These are phyloP conservation scores for Poa pratensis DNA, from an alignment of 176 grass and related monocot genomes.

Conservation along the genomic window DNA sequence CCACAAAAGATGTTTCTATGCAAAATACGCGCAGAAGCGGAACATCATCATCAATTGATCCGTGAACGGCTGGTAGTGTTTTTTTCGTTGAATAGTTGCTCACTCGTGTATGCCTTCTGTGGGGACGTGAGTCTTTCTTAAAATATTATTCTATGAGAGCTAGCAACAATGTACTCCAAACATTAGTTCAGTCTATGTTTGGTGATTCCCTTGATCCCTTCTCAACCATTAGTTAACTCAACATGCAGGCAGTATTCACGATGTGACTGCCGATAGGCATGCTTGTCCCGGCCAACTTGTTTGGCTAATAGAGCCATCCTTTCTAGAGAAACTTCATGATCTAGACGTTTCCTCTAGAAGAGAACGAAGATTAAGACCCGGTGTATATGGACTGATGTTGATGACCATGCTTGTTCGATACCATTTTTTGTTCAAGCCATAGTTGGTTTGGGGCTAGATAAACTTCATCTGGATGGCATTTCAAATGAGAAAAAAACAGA, in stretches of 20 bases:
- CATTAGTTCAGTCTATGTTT: neutral
- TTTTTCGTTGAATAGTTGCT: no score
- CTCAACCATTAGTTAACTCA: neutral
- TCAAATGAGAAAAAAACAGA: neutral
- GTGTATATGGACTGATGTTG: neutral
- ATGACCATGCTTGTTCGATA: neutral
- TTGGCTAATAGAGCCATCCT: neutral
- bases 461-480: neutral
- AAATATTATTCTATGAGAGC: no score
- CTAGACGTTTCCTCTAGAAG: neutral
- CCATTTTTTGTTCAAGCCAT: neutral
- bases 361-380: neutral
- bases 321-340: neutral
- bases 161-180: no score
- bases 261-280: neutral
- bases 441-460: neutral
- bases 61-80: no score
- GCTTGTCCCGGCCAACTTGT: neutral
- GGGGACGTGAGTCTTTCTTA: no score
- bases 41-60: no score
- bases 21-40: no score
- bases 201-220: no score
- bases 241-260: neutral
- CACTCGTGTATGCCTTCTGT: no score
- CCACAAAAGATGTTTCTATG: no score